These are phyloP conservation scores for Phycomyces blakesleeanus DNA, from an alignment of 192 early-diverging fungal genomes.

Conservation along the genomic window DNA sequence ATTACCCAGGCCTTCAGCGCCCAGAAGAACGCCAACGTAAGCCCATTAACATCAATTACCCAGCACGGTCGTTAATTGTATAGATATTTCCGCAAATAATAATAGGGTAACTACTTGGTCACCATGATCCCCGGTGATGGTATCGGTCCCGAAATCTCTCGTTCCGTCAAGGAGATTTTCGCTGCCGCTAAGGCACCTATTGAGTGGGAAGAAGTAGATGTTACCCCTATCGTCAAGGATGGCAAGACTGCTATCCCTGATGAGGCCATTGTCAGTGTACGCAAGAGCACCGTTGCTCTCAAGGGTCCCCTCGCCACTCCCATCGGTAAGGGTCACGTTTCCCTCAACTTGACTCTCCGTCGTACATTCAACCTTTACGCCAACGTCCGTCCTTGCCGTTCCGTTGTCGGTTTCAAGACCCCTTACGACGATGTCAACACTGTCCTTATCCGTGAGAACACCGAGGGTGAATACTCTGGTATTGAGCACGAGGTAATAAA, in stretches of 20 bases:
- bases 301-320: conserved; percentile 98
- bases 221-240: conserved; percentile 87
- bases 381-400: conserved; percentile 97
- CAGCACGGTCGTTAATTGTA: not conserved
- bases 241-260: conserved; percentile 93
- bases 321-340: conserved; percentile 98
- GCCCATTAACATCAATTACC: not conserved
- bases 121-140: conserved; percentile 79
- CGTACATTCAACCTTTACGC: conserved; percentile 98
- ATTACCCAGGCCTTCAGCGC: conserved; percentile 52
- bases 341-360: conserved; percentile 81
- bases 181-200: conserved; percentile 89
- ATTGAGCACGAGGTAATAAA: conserved; percentile 84
- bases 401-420: conserved; percentile 95
- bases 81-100: not conserved
- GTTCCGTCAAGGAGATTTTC: conserved; percentile 90
- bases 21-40: conserved; percentile 56
- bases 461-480: conserved; percentile 99
- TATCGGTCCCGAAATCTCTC: conserved; percentile 97
- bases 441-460: conserved; percentile 99
- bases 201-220: conserved; percentile 94
- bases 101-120: conserved; percentile 77
- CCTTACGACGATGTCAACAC: conserved; percentile 96
- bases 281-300: conserved; percentile 94
- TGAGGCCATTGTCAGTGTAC: conserved; percentile 85